Base-by-base conservation (phyloP, 306 rosid species). In the Dryas octopetala region DNA sequence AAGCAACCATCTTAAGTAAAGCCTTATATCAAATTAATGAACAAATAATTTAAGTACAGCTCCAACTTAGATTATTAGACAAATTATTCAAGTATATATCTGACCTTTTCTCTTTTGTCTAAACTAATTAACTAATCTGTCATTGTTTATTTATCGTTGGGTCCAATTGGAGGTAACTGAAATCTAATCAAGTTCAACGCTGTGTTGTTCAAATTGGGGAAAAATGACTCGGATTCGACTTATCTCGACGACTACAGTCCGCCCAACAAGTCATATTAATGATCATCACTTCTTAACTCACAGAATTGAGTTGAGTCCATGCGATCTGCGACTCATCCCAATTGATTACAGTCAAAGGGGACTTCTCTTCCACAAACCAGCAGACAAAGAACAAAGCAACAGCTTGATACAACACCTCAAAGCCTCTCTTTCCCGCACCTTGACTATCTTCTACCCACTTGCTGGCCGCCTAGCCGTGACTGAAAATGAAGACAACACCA, bases 301-400 rank as follows among this genome's bases (percentile, higher is more conserved):
- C 9, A 17, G 47, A 51, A 69, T 71, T 28, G 66, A 57, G 67
- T 54, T 76, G 15, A 76, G 60, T 54, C 74, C 73, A 5, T 76
- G 64, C 55, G 83, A 67, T 74, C 63, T 67, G 7, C n/a, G 12
- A 0, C 16, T 28, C 12, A 16, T 66, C 9, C 4, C 12, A 5
- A 0, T 32, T 2, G 15, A 15, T 2, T 41, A 58, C 15, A 73
- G 65, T 2, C 49, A 74, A 51, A 50, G 16, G 60, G 70, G 79
- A 14, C 32, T 75, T 23, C 66, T 75, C 53, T 53, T 65, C 12
- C 28, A 9, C 10, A 71, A 63, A 55, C 40, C 60, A 6, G 5
- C 66, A 57, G 41, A 44, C 1, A 4, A 8, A 4, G 49, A 40
- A 40, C 38, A 43, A 3, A 40, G 64, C 19, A 41, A 57, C 0